These are phyloP conservation scores for Kwoniella europaea DNA, from an alignment of 768 basidiomycete species.

Conservation along the genomic window DNA sequence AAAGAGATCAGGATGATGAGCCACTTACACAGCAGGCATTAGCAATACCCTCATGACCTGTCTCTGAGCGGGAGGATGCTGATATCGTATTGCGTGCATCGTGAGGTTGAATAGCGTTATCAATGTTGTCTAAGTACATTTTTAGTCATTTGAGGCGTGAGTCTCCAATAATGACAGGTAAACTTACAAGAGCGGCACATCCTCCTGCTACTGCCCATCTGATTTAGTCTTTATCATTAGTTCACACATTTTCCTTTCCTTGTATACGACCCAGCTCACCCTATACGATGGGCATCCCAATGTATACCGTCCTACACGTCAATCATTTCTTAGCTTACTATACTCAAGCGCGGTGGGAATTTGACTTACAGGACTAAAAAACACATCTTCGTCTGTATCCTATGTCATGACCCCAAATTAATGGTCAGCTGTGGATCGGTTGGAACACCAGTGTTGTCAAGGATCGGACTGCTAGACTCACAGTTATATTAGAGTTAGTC, in stretches of 20 bases:
- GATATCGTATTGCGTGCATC: slow-evolving; percentile 49
- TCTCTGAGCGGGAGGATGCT: slow-evolving; percentile 39
- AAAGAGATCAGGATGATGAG: not conserved
- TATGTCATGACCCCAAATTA: not conserved
- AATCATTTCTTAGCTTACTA: no score
- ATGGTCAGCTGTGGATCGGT: not conserved
- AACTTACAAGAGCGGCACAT: slow-evolving; percentile 46
- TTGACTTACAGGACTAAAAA: slow-evolving; percentile 20
- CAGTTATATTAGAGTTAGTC: slow-evolving; percentile 20
- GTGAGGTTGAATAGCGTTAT: slow-evolving; percentile 47
- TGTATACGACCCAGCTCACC: slow-evolving; percentile 12
- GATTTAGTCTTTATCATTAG: not conserved
- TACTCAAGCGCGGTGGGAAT: no score
- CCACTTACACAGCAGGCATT: slow-evolving; percentile 37
- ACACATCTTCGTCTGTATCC: slow-evolving; percentile 22
- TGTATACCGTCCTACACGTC: slow-evolving; percentile 34
- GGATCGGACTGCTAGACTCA: slow-evolving; percentile 3
- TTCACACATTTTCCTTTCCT: no score
- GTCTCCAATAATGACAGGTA: no score
- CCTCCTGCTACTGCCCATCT: slow-evolving; percentile 49
- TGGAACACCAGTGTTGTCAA: not conserved
- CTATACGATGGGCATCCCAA: slow-evolving; percentile 45
- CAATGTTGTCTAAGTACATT: slow-evolving; percentile 36
- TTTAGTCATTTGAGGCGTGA: no score
- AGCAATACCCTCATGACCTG: slow-evolving; percentile 46